phyloP scores from a whole-genome alignment of 441 rosid genomes.

The Pelargonium myrrhifolium region DNA sequence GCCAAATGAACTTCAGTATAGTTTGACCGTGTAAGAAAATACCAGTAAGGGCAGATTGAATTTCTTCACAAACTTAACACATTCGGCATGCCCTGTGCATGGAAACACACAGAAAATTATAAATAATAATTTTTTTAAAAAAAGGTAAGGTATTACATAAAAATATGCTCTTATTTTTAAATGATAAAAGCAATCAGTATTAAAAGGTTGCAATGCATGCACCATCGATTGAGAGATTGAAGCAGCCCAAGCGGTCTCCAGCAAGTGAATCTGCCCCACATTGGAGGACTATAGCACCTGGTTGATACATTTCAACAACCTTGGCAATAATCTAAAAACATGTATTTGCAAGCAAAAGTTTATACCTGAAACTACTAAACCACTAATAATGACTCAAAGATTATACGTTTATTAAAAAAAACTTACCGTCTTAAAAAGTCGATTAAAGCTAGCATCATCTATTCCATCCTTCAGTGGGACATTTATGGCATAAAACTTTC shows the following conservation, averaged over 20 bases:
- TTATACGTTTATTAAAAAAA: not conserved
- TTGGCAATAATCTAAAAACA: constrained; percentile 63
- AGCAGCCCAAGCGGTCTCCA: constrained; percentile 95
- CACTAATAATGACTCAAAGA: constrained; percentile 13
- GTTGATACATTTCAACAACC: constrained; percentile 87
- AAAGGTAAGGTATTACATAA: constrained; percentile 9
- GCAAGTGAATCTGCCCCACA: constrained; percentile 99
- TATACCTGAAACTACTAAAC: constrained; percentile 7
- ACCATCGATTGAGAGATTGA: constrained; percentile 98
- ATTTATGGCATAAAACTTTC: constrained; percentile 90
- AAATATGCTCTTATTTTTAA: constrained; percentile 3
- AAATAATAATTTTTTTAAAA: too few species aligned
- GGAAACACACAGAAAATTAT: constrained; percentile 10
- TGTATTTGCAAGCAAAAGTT: constrained; percentile 15
- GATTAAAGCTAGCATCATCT: constrained; percentile 86
- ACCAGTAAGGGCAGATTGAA: constrained; percentile 89
- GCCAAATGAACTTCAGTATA: not conserved
- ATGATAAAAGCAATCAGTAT: constrained; percentile 3
- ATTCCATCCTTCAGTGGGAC: constrained; percentile 97
- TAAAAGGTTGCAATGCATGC: constrained; percentile 34
- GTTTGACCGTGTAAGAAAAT: constrained; percentile 24
- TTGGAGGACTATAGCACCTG: constrained; percentile 91
- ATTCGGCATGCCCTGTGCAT: constrained; percentile 83
- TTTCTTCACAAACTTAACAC: constrained; percentile 92
- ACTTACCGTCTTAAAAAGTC: constrained; percentile 87